phyloP scores from a whole-genome alignment of 352 stramenopile genomes.

The Pythium coloratum region DNA sequence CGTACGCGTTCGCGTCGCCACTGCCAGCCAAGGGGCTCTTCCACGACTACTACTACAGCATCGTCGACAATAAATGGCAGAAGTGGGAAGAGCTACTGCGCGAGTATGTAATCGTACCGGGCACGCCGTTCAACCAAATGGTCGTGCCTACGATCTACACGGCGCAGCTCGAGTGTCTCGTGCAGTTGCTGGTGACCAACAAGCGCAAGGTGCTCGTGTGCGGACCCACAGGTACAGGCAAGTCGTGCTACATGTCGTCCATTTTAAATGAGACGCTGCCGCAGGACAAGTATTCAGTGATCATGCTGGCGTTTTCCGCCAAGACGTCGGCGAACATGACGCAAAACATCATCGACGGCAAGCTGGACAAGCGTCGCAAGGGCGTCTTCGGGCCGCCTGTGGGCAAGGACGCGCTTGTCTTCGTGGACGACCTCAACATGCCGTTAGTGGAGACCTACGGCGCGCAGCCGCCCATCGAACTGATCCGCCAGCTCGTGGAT shows the following conservation, averaged over 20 bases:
- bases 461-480: conserved; percentile 91
- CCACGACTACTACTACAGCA: conserved; percentile 88
- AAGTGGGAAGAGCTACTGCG: conserved; percentile 90
- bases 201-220: conserved; percentile 90
- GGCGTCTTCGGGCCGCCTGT: conserved; percentile 90
- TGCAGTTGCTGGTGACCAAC: conserved; percentile 81
- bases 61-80: conserved; percentile 86
- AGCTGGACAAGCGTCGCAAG: conserved; percentile 92
- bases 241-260: conserved; percentile 89
- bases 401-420: conserved; percentile 86
- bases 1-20: conserved; percentile 48
- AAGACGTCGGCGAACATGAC: conserved; percentile 95
- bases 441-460: conserved; percentile 94
- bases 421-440: conserved; percentile 96
- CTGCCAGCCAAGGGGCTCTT: conserved; percentile 73
- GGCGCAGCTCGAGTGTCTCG: conserved; percentile 87
- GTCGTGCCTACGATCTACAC: conserved; percentile 94
- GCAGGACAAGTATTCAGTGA: conserved; percentile 79
- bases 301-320: conserved; percentile 91
- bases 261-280: conserved; percentile 84
- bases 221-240: conserved; percentile 92
- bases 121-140: conserved; percentile 90
- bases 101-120: conserved; percentile 82
- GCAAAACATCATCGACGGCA: conserved; percentile 95
- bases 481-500: conserved; percentile 91